phyloP scores from a whole-genome alignment of 2,329 filamentous ascomycete genomes.

The Talaromyces pinophilus region DNA sequence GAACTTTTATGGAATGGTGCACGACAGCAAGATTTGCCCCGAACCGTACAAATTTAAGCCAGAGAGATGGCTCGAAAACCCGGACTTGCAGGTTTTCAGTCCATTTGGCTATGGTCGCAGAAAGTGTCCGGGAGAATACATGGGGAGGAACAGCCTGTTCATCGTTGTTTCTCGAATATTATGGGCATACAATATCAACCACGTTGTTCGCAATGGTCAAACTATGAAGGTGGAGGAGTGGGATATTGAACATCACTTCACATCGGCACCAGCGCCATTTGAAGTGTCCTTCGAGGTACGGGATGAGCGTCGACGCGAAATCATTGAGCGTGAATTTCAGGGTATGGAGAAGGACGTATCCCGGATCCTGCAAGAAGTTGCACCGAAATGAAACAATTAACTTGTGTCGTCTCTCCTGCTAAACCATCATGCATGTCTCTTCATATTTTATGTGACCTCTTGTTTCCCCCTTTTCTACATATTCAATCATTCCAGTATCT shows the following conservation, averaged over 20 bases:
- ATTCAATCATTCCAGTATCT: no score
- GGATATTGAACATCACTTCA: slow-evolving; percentile 31
- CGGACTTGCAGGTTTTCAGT: slow-evolving; percentile 54
- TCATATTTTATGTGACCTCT: not conserved
- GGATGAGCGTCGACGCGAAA: not conserved
- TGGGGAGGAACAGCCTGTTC: slow-evolving; percentile 42
- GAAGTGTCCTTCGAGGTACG: slow-evolving; percentile 6
- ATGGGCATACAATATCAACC: slow-evolving; percentile 36
- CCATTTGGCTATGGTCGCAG: slow-evolving; percentile 60
- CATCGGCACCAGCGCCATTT: slow-evolving; percentile 34
- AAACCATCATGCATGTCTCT: not conserved
- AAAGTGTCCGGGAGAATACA: slow-evolving; percentile 42
- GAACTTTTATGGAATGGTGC: slow-evolving; percentile 47
- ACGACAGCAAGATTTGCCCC: slow-evolving; percentile 40
- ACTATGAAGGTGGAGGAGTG: slow-evolving; percentile 40
- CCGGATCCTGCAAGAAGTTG: not conserved
- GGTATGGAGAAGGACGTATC: slow-evolving; percentile 1
- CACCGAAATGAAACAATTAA: not conserved
- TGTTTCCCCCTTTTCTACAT: no score
- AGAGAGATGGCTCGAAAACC: slow-evolving; percentile 38
- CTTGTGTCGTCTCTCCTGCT: not conserved
- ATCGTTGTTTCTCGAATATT: slow-evolving; percentile 63
- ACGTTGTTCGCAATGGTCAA: slow-evolving; percentile 35
- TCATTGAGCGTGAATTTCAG: not conserved
- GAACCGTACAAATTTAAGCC: slow-evolving; percentile 40